Percentiles rank a stretch among this genome's conserved stretches.
Evolutionary conservation across 352 stramenopile genomes (phyloP).

Genomic region (Blastocystis hominis): DNA sequence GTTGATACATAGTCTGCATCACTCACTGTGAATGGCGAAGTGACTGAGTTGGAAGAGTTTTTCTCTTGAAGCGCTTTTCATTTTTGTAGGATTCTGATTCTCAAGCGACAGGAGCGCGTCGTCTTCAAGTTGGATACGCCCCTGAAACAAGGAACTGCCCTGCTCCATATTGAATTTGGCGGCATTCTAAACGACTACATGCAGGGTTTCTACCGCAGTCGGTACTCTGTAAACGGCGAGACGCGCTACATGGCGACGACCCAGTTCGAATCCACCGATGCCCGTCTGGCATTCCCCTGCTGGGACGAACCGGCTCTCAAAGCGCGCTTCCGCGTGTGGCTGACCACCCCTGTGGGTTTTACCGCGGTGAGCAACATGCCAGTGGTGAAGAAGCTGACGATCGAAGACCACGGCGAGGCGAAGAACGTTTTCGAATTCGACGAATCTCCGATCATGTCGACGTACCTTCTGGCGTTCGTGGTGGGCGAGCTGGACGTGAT

Average conservation of each 20-base stretch:
- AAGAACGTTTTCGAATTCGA: conserved; percentile 59
- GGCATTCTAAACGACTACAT: conserved; percentile 80
- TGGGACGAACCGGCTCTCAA: conserved; percentile 93
- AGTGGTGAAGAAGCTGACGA: conserved; percentile 70
- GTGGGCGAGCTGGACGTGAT: conserved; percentile 89
- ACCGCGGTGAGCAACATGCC: conserved; percentile 90
- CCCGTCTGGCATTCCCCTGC: conserved; percentile 86
- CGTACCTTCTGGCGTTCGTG: conserved; percentile 87
- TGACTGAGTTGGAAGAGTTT: conserved; percentile 64
- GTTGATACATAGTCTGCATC: conserved; percentile 41
- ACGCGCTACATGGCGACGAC: conserved; percentile 83
- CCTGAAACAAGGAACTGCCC: conserved; percentile 62
- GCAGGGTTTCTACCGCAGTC: conserved; percentile 84
- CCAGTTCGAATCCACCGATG: conserved; percentile 79
- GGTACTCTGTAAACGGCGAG: conserved; percentile 79
- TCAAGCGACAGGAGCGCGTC: conserved; percentile 65
- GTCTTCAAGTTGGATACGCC: conserved; percentile 58
- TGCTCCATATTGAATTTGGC: conserved; percentile 66
- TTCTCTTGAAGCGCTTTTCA: conserved; percentile 59
- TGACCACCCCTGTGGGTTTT: conserved; percentile 77
- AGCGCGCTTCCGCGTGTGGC: conserved; percentile 81
- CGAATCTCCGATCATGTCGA: conserved; percentile 87
- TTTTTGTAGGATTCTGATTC: conserved; percentile 67
- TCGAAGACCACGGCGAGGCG: conserved; percentile 58
- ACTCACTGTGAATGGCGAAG: conserved; percentile 53